Evolutionary conservation across 2,329 filamentous ascomycete species (phyloP).

Genomic region (Alternaria postmessia): DNA sequence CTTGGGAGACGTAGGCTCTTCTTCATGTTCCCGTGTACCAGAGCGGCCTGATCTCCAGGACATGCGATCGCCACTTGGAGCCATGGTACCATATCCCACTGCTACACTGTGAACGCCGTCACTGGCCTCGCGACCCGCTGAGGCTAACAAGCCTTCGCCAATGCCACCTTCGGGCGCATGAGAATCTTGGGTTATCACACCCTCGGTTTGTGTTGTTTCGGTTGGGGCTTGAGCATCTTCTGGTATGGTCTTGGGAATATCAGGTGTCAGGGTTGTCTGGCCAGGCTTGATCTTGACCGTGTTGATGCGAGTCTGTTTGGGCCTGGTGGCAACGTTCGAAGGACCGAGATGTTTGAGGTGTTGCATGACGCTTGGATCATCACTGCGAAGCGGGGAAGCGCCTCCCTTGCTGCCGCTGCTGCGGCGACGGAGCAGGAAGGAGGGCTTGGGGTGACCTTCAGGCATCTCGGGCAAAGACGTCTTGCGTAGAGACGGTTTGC

Average conservation of each 20-base stretch:
- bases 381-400: constrained; percentile 56
- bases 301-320: constrained; percentile 67
- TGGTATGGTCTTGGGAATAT: constrained; percentile 54
- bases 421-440: constrained; percentile 56
- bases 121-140: constrained; percentile 66
- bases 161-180: constrained; percentile 60
- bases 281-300: constrained; percentile 72
- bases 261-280: constrained; percentile 67
- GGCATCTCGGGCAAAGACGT: constrained; percentile 44
- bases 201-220: constrained; percentile 14
- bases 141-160: constrained; percentile 62
- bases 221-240: constrained; percentile 48
- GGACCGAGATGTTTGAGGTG: constrained; percentile 71
- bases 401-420: constrained; percentile 53
- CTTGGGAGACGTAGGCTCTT: constrained; percentile 37
- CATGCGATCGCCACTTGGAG: constrained; percentile 36
- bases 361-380: constrained; percentile 64
- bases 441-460: constrained; percentile 43
- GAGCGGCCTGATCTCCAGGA: constrained; percentile 39
- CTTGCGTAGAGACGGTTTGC: constrained; percentile 27
- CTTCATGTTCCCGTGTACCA: constrained; percentile 22
- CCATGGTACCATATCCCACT: constrained; percentile 56
- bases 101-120: constrained; percentile 70
- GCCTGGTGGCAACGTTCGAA: constrained; percentile 68
- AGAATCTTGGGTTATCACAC: constrained; percentile 24